Base-by-base conservation (phyloP, 2,329 filamentous ascomycete genomes). In the Alternaria brassicae region DNA sequence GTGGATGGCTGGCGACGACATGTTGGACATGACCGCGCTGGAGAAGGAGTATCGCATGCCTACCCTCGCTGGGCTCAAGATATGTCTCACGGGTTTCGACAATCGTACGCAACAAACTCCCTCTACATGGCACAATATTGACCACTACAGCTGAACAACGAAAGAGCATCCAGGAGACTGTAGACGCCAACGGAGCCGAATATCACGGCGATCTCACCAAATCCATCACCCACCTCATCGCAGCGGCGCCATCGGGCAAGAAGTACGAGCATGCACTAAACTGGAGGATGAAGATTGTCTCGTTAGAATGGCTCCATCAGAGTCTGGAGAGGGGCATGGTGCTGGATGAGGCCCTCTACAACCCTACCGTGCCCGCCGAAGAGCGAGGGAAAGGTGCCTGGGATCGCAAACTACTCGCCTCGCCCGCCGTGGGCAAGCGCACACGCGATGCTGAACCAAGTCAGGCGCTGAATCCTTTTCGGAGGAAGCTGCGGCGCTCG, bases 171-270 rank as follows among this genome's bases (percentile, higher is more conserved):
- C 87, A 92, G 60, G 83, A 88, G 19, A 85, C 84, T 21, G 87
- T 93, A 63, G 81, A 81, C 40, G 77, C 83, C 15, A 88, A 96
- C 72, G 94, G 94, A 30, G 95, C 89, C n/a, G 82, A 86, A 53
- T 97, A 97, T 75, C 89, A 91, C 27, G 92, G 91, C 55, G 94
- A 99, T 74, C 84, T 99, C 53, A 96, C 93, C 9, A 92, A 89
- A 71, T 84, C 83, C 53, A 91, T 96, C 65, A 96, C 93, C 2
- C 95, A 99, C 77, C 85, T 99, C 15, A 90, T 99, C 64, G 92
- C 92, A 30, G 86, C 86, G 62, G 86, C 85, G 50, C 88, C 94
- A 8, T 86, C 91, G 64, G 94, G 95, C 21, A 91, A 92, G 61
- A 99, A 99, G 77, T 99, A 96, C 76, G 86, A 87, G 55, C 92